Evolutionary conservation across 2,329 filamentous ascomycete genomes (phyloP), one percentile per base, ranked within the genome.

Genomic region (Xylariaceae sp.): DNA sequence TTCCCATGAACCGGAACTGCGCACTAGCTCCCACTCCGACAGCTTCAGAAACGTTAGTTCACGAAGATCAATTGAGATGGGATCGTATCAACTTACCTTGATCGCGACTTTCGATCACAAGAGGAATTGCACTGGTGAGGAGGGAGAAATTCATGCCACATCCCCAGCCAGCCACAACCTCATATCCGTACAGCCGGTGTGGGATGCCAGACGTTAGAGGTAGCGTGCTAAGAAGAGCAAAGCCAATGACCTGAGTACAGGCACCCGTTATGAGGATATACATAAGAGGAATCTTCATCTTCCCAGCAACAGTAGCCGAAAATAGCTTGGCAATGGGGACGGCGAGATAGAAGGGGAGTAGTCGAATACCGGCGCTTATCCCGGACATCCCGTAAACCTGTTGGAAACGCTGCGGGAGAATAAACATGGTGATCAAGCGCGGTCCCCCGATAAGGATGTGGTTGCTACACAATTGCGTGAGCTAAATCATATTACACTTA

Each of bases 1-100:
- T 26, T 2, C 35, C 35, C 35, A 37, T 32, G 10, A 37, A 8
- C 3, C 35, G 35, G n/a, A 37, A 25, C 25, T 33, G 35, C 5
- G 35, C 13, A 7, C 29, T 17, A 16, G 35, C 8, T 5, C 29
- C 35, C 30, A 37, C 28, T 13, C 24, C 30, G 3, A 30, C 31
- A 19, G 35, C 35, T 37, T n/a, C n/a, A n/a, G n/a, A n/a, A n/a
- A n/a, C 25, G 12, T 10, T 19, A 13, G 5, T 11, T 26, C 24
- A 26, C 12, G 6, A 6, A 13, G 21, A 7, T 12, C 12, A 23
- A 12, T 8, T 8, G 12, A 12, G 21, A 7, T 12, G 12, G 7
- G 8, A 12, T 8, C 8, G 12, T 12, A 23, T 8, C 7, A 23
- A 23, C 5, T 5, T 26, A 13, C 6, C 24, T n/a, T 14, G n/a